These are phyloP conservation scores for Colletotrichum echinochloae DNA, from an alignment of 2,329 filamentous ascomycete genomes.

Conservation along the genomic window DNA sequence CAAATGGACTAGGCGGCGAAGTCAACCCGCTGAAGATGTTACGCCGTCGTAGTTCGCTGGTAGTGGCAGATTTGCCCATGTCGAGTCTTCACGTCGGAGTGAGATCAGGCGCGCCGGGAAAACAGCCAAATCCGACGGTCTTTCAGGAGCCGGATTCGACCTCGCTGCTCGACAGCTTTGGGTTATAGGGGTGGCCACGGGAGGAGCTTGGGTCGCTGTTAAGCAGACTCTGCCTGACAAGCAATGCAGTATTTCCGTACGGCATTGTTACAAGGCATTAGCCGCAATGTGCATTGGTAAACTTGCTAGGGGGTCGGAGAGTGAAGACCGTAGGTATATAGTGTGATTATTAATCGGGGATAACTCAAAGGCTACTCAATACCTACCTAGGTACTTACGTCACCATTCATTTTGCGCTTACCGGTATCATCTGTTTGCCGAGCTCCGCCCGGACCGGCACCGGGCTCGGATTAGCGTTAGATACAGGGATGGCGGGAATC, in stretches of 20 bases:
- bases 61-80: constrained; percentile 79
- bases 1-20: constrained; percentile 57
- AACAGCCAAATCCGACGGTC: constrained; percentile 75
- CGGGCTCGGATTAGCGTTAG: constrained; percentile 2
- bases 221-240: not conserved
- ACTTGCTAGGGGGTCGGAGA: not conserved
- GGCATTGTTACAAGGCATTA: not conserved
- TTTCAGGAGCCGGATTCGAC: constrained; percentile 95
- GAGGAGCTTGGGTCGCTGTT: not conserved
- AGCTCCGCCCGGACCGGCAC: constrained; percentile 4
- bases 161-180: constrained; percentile 92
- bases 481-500: constrained; percentile 3
- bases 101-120: constrained; percentile 56
- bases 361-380: not conserved
- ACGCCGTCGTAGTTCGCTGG: constrained; percentile 78
- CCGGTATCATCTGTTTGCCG: not conserved
- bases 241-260: not conserved
- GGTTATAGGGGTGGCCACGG: constrained; percentile 68
- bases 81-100: constrained; percentile 56
- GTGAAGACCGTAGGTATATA: too few relatives aligned
- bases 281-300: not conserved
- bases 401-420: not conserved
- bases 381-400: constrained; percentile 3
- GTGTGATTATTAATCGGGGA: constrained; percentile 1
- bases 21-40: constrained; percentile 76